A percentile compares a stretch with the other conserved stretches of the same genome.
phyloP scores from a whole-genome alignment of 495 filamentous ascomycete genomes.

The Podospora didyma region DNA sequence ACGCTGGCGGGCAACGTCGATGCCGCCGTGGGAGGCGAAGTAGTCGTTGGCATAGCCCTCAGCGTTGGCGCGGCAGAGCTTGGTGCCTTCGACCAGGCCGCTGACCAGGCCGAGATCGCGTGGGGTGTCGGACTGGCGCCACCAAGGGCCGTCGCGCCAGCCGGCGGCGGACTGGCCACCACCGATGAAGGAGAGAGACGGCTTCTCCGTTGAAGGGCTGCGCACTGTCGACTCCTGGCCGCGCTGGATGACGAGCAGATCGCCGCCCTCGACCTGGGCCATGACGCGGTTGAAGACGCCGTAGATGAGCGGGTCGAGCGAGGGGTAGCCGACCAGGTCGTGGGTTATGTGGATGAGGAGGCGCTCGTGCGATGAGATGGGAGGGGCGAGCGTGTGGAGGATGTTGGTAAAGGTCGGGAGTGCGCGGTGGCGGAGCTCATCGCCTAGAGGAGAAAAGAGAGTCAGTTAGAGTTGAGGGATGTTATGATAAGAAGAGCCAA shows the following conservation, averaged over 20 bases:
- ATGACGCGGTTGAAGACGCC: conserved; percentile 93
- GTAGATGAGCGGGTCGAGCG: conserved; percentile 89
- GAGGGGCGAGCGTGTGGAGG: conserved; percentile 89
- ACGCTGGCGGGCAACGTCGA: conserved; percentile 73
- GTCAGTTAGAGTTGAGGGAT: conserved; percentile 7
- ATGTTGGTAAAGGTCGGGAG: conserved; percentile 93
- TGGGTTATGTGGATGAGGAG: conserved; percentile 98
- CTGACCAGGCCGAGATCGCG: conserved; percentile 77
- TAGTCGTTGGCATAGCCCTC: conserved; percentile 85
- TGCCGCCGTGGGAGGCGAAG: conserved; percentile 68
- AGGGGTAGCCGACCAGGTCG: conserved; percentile 89
- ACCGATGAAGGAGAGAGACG: conserved; percentile 54
- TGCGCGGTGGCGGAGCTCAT: conserved; percentile 82
- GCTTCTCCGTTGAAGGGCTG: conserved; percentile 51
- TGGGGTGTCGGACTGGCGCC: conserved; percentile 66
- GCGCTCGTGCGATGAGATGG: conserved; percentile 95
- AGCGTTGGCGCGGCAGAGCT: conserved; percentile 80
- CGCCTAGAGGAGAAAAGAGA: conserved; percentile 52
- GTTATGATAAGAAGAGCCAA: too few species aligned
- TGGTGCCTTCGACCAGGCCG: conserved; percentile 81
- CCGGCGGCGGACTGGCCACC: conserved; percentile 50
- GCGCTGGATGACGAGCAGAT: conserved; percentile 92
- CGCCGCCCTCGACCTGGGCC: conserved; percentile 96
- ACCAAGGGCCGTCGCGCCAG: conserved; percentile 96
- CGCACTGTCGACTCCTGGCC: conserved; percentile 77